Percentiles rank a stretch among this genome's conserved stretches.
These are phyloP conservation scores for Trichoderma citrinoviride DNA, from an alignment of 2,329 filamentous ascomycete genomes.

Conservation along the genomic window DNA sequence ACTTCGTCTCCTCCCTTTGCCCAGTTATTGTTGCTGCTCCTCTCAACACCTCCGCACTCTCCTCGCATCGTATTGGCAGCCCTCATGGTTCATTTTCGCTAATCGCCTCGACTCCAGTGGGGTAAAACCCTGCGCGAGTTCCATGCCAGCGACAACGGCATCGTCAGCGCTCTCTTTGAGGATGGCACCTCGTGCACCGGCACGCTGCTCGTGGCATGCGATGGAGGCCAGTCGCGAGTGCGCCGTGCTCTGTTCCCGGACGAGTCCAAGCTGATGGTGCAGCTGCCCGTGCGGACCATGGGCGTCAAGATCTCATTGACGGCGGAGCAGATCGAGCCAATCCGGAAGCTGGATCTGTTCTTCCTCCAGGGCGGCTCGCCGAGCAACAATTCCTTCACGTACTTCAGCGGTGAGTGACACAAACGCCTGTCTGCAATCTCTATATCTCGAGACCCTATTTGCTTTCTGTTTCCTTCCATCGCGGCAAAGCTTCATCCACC, in stretches of 20 bases:
- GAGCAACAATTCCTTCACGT: slow-evolving; percentile 49
- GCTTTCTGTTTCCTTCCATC: neutral
- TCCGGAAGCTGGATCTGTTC: slow-evolving; percentile 50
- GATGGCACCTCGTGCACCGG: slow-evolving; percentile 45
- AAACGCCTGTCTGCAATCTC: neutral
- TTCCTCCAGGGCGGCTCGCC: slow-evolving; percentile 56
- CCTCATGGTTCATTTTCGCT: neutral
- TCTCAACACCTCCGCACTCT: neutral
- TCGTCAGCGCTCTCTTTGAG: slow-evolving; percentile 45
- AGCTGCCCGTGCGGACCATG: slow-evolving; percentile 49
- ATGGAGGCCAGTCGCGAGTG: slow-evolving; percentile 47
- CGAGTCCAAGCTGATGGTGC: slow-evolving; percentile 28
- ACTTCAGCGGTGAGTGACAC: slow-evolving; percentile 46
- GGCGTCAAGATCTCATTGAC: slow-evolving; percentile 46
- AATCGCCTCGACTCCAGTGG: slow-evolving; percentile 36
- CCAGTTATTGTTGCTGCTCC: neutral
- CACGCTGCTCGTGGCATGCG: slow-evolving; percentile 48
- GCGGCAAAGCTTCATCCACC: neutral
- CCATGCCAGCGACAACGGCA: slow-evolving; percentile 31
- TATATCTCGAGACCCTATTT: neutral
- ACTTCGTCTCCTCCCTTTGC: neutral
- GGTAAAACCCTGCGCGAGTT: slow-evolving; percentile 37
- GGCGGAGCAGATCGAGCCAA: slow-evolving; percentile 40
- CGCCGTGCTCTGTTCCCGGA: slow-evolving; percentile 40
- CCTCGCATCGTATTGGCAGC: too few species aligned